Evolutionary conservation across 2,329 filamentous ascomycete genomes (phyloP).

Genomic region (Aspergillus clavatus): DNA sequence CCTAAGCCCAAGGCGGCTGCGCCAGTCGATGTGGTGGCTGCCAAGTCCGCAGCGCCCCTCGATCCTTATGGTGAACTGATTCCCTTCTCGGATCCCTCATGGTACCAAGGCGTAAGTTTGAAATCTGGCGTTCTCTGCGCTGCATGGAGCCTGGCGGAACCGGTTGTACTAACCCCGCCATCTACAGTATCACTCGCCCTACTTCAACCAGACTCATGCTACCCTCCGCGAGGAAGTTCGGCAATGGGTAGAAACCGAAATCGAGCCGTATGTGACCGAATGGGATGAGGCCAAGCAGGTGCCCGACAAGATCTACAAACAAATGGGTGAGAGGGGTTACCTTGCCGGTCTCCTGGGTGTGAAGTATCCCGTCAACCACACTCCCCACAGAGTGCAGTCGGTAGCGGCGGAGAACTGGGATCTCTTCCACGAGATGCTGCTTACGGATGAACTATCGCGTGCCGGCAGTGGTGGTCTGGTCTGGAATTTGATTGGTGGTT

Average conservation of each 20-base stretch:
- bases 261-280: slow-evolving; percentile 87
- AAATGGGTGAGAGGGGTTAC: slow-evolving; percentile 90
- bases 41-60: slow-evolving; percentile 64
- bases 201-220: slow-evolving; percentile 91
- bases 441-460: slow-evolving; percentile 92
- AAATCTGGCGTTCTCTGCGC: background rate
- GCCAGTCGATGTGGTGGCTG: slow-evolving; percentile 40
- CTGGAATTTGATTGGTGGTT: slow-evolving; percentile 96
- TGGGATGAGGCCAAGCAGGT: slow-evolving; percentile 96
- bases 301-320: slow-evolving; percentile 84
- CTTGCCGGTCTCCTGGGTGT: slow-evolving; percentile 83
- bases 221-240: slow-evolving; percentile 87
- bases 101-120: slow-evolving; percentile 81
- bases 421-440: slow-evolving; percentile 92
- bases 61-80: slow-evolving; percentile 83
- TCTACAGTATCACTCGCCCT: slow-evolving; percentile 82
- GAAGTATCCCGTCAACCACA: slow-evolving; percentile 69
- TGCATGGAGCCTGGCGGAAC: background rate
- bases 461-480: slow-evolving; percentile 86
- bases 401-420: slow-evolving; percentile 91
- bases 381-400: slow-evolving; percentile 65
- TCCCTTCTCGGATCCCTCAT: slow-evolving; percentile 85
- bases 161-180: slow-evolving; percentile 8
- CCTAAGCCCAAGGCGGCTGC: slow-evolving; percentile 54
- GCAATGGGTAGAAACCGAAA: slow-evolving; percentile 81